These are phyloP conservation scores for Phoenix dactylifera DNA, from an alignment of 176 grass and related monocot species.

Conservation along the genomic window DNA sequence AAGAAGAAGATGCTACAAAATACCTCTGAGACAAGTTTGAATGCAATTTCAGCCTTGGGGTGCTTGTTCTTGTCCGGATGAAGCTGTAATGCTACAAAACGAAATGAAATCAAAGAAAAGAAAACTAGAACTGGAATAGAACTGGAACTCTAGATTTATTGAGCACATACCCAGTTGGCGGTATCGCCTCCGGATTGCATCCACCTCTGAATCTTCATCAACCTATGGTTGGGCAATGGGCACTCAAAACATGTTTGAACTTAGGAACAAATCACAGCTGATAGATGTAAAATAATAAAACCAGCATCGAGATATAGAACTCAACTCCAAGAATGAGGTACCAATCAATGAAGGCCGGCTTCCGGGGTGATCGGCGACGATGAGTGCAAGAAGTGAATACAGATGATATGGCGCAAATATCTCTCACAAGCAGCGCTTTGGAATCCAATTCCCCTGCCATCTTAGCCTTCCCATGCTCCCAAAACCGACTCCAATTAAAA, in stretches of 20 bases:
- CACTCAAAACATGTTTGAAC: too few species aligned
- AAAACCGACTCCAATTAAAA: background rate
- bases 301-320: background rate
- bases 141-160: background rate
- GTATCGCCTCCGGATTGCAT: constrained; percentile 48
- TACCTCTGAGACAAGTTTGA: constrained; percentile 94
- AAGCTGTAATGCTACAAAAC: constrained; percentile 62
- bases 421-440: constrained; percentile 19
- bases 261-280: too few species aligned
- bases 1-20: too few species aligned
- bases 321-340: constrained; percentile 84
- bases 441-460: constrained; percentile 25
- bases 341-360: constrained; percentile 63
- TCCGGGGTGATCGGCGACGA: constrained; percentile 27
- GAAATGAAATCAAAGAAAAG: background rate
- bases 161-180: constrained; percentile 57
- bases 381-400: constrained; percentile 58
- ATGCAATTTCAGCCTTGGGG: constrained; percentile 71
- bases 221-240: constrained; percentile 21
- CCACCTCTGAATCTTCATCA: constrained; percentile 40
- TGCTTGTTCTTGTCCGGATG: constrained; percentile 99
- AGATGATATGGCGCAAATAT: constrained; percentile 43
- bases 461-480: constrained; percentile 18
- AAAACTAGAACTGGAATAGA: background rate
- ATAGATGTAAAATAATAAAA: too few species aligned